These are phyloP conservation scores for Pichia sp. DNA, from an alignment of 1,139 yeast genomes.

Conservation along the genomic window DNA sequence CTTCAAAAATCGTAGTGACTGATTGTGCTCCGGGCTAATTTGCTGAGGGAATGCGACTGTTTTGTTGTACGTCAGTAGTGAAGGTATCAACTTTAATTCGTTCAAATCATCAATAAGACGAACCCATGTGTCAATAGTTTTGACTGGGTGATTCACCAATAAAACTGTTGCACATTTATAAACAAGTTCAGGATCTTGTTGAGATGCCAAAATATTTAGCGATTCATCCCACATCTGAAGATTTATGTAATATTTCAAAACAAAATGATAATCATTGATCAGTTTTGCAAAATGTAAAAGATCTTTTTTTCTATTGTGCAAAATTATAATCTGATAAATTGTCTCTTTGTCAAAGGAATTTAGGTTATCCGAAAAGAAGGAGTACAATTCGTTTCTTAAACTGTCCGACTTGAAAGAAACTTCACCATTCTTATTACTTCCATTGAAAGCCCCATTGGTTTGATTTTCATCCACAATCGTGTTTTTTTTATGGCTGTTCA, in stretches of 20 bases:
- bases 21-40: conserved; percentile 44
- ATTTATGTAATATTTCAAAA: conserved; percentile 65
- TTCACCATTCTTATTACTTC: conserved; percentile 16
- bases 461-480: conserved; percentile 4
- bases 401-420: conserved; percentile 23
- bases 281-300: conserved; percentile 65
- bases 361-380: conserved; percentile 50
- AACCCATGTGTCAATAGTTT: conserved; percentile 79
- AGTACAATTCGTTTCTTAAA: conserved; percentile 39
- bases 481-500: not conserved
- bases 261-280: conserved; percentile 64
- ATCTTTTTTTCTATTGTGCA: conserved; percentile 61
- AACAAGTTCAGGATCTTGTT: conserved; percentile 46
- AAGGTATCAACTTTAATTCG: conserved; percentile 65
- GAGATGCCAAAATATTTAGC: conserved; percentile 48
- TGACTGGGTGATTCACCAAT: conserved; percentile 61
- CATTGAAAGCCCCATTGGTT: not conserved
- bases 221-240: conserved; percentile 73
- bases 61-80: conserved; percentile 64
- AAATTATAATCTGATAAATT: conserved; percentile 64
- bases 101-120: conserved; percentile 44
- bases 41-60: conserved; percentile 34
- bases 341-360: conserved; percentile 57
- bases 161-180: conserved; percentile 68
- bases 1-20: conserved; percentile 61